Conservation (phyloP, 805 yeast genomes). For the Candida ascalaphidarum region DNA sequence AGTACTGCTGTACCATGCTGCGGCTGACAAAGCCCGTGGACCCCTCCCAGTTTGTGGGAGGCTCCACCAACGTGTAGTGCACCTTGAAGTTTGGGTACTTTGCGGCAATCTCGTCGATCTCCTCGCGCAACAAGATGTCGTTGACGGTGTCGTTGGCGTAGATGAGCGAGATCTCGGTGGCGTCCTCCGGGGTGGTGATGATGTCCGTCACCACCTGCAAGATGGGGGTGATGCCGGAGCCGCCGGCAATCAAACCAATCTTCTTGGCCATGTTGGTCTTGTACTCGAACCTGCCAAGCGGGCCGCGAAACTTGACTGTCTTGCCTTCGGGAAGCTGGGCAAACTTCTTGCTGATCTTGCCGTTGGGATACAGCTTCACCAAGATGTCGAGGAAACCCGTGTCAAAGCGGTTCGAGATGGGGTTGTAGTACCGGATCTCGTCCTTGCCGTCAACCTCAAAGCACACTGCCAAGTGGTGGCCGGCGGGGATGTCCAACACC, state of each 20-base stretch:
- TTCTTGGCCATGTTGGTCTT: constrained; percentile 49
- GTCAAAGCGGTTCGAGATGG: constrained; percentile 63
- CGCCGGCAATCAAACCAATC: constrained; percentile 72
- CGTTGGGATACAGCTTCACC: constrained; percentile 68
- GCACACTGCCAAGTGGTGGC: constrained; percentile 64
- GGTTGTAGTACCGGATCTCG: constrained; percentile 62
- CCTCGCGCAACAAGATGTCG: constrained; percentile 65
- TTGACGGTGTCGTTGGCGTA: constrained; percentile 72
- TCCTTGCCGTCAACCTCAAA: constrained; percentile 42
- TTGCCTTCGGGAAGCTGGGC: constrained; percentile 60
- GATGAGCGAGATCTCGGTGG: constrained; percentile 51
- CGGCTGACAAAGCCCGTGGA: constrained; percentile 51
- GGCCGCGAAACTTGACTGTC: constrained; percentile 66
- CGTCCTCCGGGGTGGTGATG: constrained; percentile 61
- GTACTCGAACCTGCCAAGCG: constrained; percentile 67
- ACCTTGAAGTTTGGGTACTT: constrained; percentile 57
- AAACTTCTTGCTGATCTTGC: constrained; percentile 58
- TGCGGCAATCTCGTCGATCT: constrained; percentile 59
- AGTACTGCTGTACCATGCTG: constrained; percentile 43
- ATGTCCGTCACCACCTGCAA: constrained; percentile 68
- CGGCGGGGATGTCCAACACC: constrained; percentile 59
- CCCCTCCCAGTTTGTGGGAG: constrained; percentile 44
- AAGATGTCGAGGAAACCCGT: constrained; percentile 68
- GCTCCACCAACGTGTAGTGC: constrained; percentile 44
- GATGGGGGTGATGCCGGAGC: constrained; percentile 87